Evolutionary conservation across 257 asterid species (phyloP).

Genomic region (Asclepias syriaca): DNA sequence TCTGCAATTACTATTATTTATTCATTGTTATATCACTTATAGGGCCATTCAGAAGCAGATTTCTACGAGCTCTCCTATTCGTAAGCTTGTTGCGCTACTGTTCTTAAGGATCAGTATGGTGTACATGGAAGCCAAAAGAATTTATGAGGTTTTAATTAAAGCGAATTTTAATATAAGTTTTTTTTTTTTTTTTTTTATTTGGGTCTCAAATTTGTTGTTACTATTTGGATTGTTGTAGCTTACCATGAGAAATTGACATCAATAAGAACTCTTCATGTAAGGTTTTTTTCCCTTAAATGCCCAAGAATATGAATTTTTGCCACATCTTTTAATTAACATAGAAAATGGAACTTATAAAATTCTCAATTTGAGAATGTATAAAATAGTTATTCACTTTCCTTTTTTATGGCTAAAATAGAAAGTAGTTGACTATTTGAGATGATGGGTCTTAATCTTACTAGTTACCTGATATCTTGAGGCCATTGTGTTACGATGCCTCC

Average conservation of each 20-base stretch:
- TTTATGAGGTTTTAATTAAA: constrained; percentile 58
- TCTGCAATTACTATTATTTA: not conserved
- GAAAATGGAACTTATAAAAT: not conserved
- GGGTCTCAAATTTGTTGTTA: not conserved
- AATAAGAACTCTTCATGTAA: not conserved
- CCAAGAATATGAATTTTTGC: not conserved
- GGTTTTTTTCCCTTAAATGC: not conserved
- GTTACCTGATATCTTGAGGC: not conserved
- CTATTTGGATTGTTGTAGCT: not conserved
- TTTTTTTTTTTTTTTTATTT: not conserved
- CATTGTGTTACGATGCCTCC: not conserved
- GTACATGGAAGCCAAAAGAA: constrained; percentile 82
- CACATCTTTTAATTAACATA: not conserved
- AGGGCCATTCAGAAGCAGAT: constrained; percentile 88
- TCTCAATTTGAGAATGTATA: not conserved
- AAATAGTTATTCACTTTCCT: not conserved
- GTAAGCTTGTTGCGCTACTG: constrained; percentile 57
- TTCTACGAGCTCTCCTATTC: constrained; percentile 50
- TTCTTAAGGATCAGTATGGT: constrained; percentile 69
- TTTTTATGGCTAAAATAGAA: not conserved
- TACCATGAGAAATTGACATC: not conserved
- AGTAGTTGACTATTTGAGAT: not conserved
- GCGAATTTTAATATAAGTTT: not conserved
- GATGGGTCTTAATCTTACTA: not conserved
- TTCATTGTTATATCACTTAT: constrained; percentile 21